phyloP scores from a whole-genome alignment of 257 asterid species.

The Solanum microdontum region DNA sequence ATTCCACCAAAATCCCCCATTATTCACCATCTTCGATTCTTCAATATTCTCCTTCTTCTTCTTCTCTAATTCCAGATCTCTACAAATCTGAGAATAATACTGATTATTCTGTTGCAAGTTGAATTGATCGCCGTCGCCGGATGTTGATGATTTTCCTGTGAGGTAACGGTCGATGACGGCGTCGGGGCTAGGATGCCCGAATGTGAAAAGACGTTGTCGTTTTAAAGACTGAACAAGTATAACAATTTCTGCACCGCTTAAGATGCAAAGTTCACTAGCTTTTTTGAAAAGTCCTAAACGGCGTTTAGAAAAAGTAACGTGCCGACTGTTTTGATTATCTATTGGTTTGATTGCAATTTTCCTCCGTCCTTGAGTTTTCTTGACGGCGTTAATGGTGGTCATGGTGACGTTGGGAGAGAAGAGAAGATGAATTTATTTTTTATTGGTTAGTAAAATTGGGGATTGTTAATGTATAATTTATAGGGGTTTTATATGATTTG shows the following conservation, averaged over 20 bases:
- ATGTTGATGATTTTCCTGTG: background rate
- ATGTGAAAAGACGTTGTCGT: constrained; percentile 1
- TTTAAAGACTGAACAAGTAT: constrained; percentile 27
- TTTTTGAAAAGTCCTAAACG: constrained; percentile 24
- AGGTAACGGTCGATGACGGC: constrained; percentile 3
- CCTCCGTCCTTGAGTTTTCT: constrained; percentile 20
- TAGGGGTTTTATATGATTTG: background rate
- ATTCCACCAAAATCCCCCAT: constrained; percentile 28
- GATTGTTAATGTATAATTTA: background rate
- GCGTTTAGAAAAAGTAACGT: constrained; percentile 23
- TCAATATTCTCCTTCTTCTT: background rate
- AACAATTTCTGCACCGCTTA: constrained; percentile 14
- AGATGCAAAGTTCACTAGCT: constrained; percentile 24
- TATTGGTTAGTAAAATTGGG: background rate
- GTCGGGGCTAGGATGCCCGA: constrained; percentile 14
- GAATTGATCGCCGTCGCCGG: background rate
- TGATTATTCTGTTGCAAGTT: background rate
- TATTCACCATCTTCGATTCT: background rate
- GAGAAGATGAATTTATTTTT: background rate
- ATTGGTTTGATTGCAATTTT: constrained; percentile 27
- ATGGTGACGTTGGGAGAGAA: background rate
- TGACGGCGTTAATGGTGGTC: background rate
- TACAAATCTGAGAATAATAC: constrained; percentile 9
- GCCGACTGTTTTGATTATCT: constrained; percentile 6
- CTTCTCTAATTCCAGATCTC: background rate